These are phyloP conservation scores for Salix exigua DNA, from an alignment of 345 rosid genomes.

Conservation along the genomic window DNA sequence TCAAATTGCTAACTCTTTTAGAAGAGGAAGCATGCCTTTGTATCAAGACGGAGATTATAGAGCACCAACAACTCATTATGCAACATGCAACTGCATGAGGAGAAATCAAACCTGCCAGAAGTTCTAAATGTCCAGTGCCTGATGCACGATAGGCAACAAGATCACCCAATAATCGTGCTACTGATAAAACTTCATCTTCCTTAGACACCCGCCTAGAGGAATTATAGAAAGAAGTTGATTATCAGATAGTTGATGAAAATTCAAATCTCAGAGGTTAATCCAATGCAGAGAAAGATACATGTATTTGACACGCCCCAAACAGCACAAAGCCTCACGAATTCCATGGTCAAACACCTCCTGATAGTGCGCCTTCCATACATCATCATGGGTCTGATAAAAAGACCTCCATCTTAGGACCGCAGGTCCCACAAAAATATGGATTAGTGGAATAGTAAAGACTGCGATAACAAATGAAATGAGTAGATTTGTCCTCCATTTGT, in stretches of 20 bases:
- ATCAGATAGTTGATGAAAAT: conserved; percentile 1
- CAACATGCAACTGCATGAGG: neutral
- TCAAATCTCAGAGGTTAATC: conserved; percentile 1
- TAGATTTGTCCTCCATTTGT: conserved; percentile 47
- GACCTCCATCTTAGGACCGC: conserved; percentile 83
- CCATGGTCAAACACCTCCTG: conserved; percentile 90
- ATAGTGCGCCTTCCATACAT: conserved; percentile 92
- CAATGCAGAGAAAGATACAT: conserved; percentile 44
- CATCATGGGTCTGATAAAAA: conserved; percentile 77
- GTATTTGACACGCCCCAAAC: conserved; percentile 75
- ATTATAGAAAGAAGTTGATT: conserved; percentile 6
- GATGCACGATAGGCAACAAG: conserved; percentile 92
- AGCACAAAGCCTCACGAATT: conserved; percentile 90
- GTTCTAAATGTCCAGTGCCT: conserved; percentile 90
- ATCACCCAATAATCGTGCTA: conserved; percentile 75
- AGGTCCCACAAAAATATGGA: conserved; percentile 71
- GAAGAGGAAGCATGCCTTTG: neutral
- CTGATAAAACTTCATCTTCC: conserved; percentile 88
- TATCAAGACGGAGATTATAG: neutral
- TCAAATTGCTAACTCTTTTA: neutral
- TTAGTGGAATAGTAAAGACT: conserved; percentile 50
- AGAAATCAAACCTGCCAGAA: conserved; percentile 61
- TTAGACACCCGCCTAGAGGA: conserved; percentile 53
- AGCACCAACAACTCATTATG: too few relatives aligned
- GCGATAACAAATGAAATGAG: conserved; percentile 44